Conservation (phyloP, 257 asterid species). For the Solanum piurae region DNA sequence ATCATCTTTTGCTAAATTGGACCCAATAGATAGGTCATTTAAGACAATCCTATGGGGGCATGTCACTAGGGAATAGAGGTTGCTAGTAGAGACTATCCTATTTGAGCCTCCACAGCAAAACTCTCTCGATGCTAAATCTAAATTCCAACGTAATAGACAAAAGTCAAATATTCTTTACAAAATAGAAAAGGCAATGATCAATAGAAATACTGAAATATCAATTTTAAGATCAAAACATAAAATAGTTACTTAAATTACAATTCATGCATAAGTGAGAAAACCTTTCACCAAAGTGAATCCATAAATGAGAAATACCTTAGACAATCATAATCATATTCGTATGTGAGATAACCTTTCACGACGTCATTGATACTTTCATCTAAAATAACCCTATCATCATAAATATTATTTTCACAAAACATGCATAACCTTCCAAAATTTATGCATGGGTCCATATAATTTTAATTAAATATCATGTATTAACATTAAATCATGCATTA, state of each 20-base stretch:
- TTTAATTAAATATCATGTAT: not conserved
- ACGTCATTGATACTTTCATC: not conserved
- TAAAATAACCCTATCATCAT: too few relatives aligned
- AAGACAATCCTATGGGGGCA: not conserved
- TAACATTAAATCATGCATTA: not conserved
- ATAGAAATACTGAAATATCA: not conserved
- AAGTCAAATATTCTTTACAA: not conserved
- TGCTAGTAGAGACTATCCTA: not conserved
- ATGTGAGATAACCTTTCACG: not conserved
- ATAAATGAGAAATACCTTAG: not conserved
- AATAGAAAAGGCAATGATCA: not conserved
- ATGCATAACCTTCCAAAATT: too few relatives aligned
- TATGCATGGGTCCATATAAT: too few relatives aligned
- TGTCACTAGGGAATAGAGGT: not conserved
- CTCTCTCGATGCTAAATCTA: not conserved
- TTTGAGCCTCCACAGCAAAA: not conserved
- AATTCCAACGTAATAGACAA: not conserved
- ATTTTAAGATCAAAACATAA: not conserved
- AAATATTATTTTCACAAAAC: too few relatives aligned
- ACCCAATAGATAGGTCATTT: not conserved
- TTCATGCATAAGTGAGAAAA: not conserved
- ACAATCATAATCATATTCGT: not conserved
- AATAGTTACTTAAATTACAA: not conserved
- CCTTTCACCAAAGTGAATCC: not conserved
- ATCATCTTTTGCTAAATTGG: not conserved